These are phyloP conservation scores for Thinopyrum elongatum DNA, from an alignment of 176 grass and related monocot genomes.

Conservation along the genomic window DNA sequence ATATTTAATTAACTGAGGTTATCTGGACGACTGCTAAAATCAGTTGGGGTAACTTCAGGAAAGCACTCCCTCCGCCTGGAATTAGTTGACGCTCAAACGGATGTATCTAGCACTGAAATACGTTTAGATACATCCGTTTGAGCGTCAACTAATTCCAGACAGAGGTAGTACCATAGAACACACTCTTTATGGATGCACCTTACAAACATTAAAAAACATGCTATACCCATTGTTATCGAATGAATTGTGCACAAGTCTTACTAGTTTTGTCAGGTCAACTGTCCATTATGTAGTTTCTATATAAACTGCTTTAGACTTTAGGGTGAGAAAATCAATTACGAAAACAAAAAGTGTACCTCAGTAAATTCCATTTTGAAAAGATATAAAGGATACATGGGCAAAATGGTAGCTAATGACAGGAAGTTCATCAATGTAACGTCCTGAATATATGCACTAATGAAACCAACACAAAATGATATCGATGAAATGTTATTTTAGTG, in stretches of 20 bases:
- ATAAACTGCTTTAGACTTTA: not conserved
- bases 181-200: not conserved
- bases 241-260: not conserved
- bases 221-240: not conserved
- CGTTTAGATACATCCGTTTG: too few relatives aligned
- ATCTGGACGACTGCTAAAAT: not conserved
- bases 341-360: not conserved
- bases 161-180: not conserved
- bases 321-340: not conserved
- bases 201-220: not conserved
- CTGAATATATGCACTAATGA: not conserved
- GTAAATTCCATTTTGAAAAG: not conserved
- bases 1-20: not conserved
- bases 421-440: not conserved
- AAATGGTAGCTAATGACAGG: not conserved
- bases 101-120: too few relatives aligned
- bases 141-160: too few relatives aligned
- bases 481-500: not conserved
- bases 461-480: not conserved
- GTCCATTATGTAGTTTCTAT: not conserved
- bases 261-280: not conserved
- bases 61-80: too few relatives aligned
- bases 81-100: too few relatives aligned
- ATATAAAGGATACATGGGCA: not conserved
- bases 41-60: conserved; percentile 9